Evolutionary conservation across 2,329 filamentous ascomycete species (phyloP).

Genomic region (Microdochium bolleyi): DNA sequence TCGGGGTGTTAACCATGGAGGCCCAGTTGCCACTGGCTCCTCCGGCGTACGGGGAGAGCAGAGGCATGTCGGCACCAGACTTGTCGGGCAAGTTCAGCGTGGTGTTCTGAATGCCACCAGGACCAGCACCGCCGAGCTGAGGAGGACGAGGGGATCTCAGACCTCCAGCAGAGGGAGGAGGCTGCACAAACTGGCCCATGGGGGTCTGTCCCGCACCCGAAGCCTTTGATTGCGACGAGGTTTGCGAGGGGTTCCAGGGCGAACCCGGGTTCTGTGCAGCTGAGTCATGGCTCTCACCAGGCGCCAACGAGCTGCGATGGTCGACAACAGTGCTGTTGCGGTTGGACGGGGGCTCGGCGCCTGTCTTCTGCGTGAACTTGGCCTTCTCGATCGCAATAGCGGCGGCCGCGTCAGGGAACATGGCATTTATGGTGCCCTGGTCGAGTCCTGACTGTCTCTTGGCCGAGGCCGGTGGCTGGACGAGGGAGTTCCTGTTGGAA

Average conservation of each 20-base stretch:
- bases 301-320: constrained; percentile 64
- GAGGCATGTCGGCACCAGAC: constrained; percentile 61
- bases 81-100: constrained; percentile 69
- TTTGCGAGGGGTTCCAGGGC: constrained; percentile 60
- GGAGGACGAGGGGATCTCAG: constrained; percentile 74
- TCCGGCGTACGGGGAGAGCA: constrained; percentile 76
- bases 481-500: constrained; percentile 77
- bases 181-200: constrained; percentile 94
- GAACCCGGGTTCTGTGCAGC: constrained; percentile 63
- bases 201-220: constrained; percentile 50
- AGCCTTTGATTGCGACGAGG: constrained; percentile 50
- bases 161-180: constrained; percentile 58
- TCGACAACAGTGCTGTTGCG: constrained; percentile 82
- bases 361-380: constrained; percentile 92
- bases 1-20: constrained; percentile 95
- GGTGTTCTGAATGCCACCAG: constrained; percentile 67
- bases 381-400: constrained; percentile 99
- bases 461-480: constrained; percentile 66
- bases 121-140: constrained; percentile 52
- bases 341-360: constrained; percentile 82
- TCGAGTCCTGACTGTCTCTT: constrained; percentile 96
- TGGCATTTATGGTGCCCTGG: constrained; percentile 87
- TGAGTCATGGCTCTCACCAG: constrained; percentile 52
- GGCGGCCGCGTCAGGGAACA: constrained; percentile 97
- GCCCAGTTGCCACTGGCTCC: constrained; percentile 85